These are phyloP conservation scores for Spiraea crenata DNA, from an alignment of 331 rosid species.

Conservation along the genomic window DNA sequence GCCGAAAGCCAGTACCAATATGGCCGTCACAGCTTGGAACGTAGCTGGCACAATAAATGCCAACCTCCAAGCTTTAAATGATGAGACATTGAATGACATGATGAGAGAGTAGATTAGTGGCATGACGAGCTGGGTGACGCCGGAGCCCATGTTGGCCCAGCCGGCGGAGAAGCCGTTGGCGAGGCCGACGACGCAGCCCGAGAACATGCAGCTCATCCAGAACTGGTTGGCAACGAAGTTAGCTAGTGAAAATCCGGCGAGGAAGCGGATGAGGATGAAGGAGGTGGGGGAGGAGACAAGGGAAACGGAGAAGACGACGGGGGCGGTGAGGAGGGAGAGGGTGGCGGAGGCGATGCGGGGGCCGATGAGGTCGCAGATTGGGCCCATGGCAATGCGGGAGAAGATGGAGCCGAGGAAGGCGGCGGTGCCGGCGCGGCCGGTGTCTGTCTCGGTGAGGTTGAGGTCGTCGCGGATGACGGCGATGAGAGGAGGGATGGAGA, in stretches of 20 bases:
- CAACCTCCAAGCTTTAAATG: conserved; percentile 51
- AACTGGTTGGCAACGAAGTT: conserved; percentile 61
- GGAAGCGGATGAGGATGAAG: conserved; percentile 50
- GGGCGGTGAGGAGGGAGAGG: conserved; percentile 58
- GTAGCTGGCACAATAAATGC: conserved; percentile 41
- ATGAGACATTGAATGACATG: conserved; percentile 24
- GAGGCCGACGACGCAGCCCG: conserved; percentile 41
- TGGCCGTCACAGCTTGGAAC: conserved; percentile 37
- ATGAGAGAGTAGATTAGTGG: conserved; percentile 43
- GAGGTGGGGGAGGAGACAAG: conserved; percentile 33
- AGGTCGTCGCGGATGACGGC: conserved; percentile 53
- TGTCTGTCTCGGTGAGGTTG: conserved; percentile 43
- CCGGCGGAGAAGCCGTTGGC: conserved; percentile 66
- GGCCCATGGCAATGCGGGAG: conserved; percentile 67
- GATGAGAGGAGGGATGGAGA: conserved; percentile 64
- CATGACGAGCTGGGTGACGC: conserved; percentile 55
- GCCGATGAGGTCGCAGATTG: conserved; percentile 48
- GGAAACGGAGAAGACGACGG: conserved; percentile 39
- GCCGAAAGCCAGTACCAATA: conserved; percentile 38
- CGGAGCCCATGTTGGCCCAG: conserved; percentile 61
- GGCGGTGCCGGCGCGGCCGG: conserved; percentile 41
- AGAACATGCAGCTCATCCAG: conserved; percentile 73
- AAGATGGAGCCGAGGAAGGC: conserved; percentile 55
- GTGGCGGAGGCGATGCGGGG: conserved; percentile 53
- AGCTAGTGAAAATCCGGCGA: conserved; percentile 49